Conservation (phyloP, 2,329 filamentous ascomycete species). For the Alternaria viburni region DNA sequence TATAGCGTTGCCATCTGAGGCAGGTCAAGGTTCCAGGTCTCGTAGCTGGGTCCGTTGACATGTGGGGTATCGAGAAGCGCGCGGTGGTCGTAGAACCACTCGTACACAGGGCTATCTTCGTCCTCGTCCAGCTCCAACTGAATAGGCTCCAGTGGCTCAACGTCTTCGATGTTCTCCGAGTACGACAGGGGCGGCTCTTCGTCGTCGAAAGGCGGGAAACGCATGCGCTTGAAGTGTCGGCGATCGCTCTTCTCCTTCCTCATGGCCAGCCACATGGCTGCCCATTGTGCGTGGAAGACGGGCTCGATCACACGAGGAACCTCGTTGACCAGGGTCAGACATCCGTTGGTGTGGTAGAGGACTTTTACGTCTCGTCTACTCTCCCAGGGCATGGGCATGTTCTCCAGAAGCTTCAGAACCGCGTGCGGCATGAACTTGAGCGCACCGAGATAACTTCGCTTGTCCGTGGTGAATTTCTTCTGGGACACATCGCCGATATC, state of each 20-base stretch:
- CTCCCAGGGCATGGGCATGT: slow-evolving; percentile 99
- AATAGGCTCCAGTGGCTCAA: slow-evolving; percentile 95
- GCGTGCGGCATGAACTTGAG: slow-evolving; percentile 99
- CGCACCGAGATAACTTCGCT: slow-evolving; percentile 95
- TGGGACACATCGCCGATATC: slow-evolving; percentile 99
- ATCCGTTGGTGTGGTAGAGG: slow-evolving; percentile 97
- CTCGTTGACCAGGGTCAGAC: slow-evolving; percentile 95
- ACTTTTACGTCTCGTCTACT: slow-evolving; percentile 96
- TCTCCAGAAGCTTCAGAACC: slow-evolving; percentile 94
- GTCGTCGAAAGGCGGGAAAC: slow-evolving; percentile 97
- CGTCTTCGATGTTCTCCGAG: slow-evolving; percentile 98
- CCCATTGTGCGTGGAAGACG: slow-evolving; percentile 98
- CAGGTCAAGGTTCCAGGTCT: slow-evolving; percentile 89
- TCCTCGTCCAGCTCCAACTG: slow-evolving; percentile 97
- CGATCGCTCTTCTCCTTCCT: slow-evolving; percentile 96
- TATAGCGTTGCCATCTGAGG: slow-evolving; percentile 97
- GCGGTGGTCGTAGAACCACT: slow-evolving; percentile 97
- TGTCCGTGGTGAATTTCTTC: slow-evolving; percentile 99
- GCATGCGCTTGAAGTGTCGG: slow-evolving; percentile 97
- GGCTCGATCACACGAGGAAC: slow-evolving; percentile 96
- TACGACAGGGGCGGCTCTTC: slow-evolving; percentile 97
- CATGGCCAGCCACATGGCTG: slow-evolving; percentile 99
- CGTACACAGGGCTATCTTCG: slow-evolving; percentile 87
- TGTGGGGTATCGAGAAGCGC: slow-evolving; percentile 89
- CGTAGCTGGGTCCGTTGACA: slow-evolving; percentile 96